phyloP scores from a whole-genome alignment of 345 rosid species.

The Lepidium aucheri region DNA sequence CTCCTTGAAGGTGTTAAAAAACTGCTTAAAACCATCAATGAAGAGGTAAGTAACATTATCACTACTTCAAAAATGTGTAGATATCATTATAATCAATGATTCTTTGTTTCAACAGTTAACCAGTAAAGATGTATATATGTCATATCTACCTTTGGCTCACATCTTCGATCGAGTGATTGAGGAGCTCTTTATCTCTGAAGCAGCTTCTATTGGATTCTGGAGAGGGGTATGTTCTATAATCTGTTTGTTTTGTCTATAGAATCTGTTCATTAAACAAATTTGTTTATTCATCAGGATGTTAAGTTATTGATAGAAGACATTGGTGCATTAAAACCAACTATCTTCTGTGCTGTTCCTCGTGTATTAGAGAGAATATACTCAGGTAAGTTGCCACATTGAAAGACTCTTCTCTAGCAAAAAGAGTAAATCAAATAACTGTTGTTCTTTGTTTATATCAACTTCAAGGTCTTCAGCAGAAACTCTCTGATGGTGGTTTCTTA shows the following conservation, averaged over 20 bases:
- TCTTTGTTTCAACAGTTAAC: conserved; percentile 42
- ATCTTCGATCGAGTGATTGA: conserved; percentile 93
- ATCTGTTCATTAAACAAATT: background rate
- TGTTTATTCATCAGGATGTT: conserved; percentile 64
- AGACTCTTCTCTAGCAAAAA: no score
- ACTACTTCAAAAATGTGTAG: background rate
- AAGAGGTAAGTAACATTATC: conserved; percentile 37
- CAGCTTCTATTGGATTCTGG: conserved; percentile 93
- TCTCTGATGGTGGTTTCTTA: conserved; percentile 56
- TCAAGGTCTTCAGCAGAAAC: conserved; percentile 65
- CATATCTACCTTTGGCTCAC: conserved; percentile 98
- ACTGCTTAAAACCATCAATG: conserved; percentile 53
- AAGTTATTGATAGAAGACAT: conserved; percentile 81
- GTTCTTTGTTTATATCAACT: background rate
- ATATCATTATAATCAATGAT: background rate
- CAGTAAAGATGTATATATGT: conserved; percentile 68
- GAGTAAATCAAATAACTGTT: background rate
- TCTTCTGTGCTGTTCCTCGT: conserved; percentile 98
- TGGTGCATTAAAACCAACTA: conserved; percentile 78
- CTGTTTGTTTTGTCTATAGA: background rate
- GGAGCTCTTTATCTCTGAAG: conserved; percentile 59
- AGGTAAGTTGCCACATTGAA: conserved; percentile 32
- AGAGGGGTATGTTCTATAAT: conserved; percentile 63
- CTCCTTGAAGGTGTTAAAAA: conserved; percentile 64
- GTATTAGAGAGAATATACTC: conserved; percentile 78